phyloP scores from a whole-genome alignment of 805 yeast genomes.

The Yarrowia alimentaria region DNA sequence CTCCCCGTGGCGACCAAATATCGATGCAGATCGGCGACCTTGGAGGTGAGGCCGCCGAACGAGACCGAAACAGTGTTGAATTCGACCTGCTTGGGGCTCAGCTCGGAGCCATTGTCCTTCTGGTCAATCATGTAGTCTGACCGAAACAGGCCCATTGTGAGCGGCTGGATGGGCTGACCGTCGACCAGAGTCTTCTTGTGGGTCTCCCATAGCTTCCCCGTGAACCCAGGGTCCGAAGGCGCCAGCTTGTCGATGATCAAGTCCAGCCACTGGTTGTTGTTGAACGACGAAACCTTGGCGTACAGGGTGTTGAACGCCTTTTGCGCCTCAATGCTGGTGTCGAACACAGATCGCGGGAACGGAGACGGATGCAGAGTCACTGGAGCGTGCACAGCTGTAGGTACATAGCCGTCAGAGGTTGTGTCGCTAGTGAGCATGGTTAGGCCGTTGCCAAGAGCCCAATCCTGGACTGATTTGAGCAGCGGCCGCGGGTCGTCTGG shows the following conservation, averaged over 20 bases:
- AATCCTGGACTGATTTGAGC: constrained; percentile 51
- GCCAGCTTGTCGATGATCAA: constrained; percentile 48
- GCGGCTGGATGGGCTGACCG: constrained; percentile 48
- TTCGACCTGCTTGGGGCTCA: constrained; percentile 76
- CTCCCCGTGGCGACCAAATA: constrained; percentile 46
- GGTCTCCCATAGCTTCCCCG: constrained; percentile 70
- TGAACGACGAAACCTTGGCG: constrained; percentile 50
- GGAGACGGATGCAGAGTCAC: constrained; percentile 90
- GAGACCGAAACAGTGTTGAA: constrained; percentile 95
- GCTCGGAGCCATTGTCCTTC: constrained; percentile 41
- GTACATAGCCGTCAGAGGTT: no score
- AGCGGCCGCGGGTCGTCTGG: constrained; percentile 1
- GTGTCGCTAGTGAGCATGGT: constrained; percentile 70
- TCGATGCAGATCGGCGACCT: constrained; percentile 72
- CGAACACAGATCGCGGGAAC: constrained; percentile 65
- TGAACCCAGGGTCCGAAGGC: constrained; percentile 66
- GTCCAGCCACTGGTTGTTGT: constrained; percentile 63
- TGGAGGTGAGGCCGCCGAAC: constrained; percentile 84
- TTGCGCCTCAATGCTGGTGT: constrained; percentile 66
- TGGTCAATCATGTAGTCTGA: constrained; percentile 69
- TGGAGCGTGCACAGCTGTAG: constrained; percentile 67
- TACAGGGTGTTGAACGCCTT: constrained; percentile 69
- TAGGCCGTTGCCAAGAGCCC: constrained; percentile 77
- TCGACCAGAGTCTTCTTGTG: constrained; percentile 46
- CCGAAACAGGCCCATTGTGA: constrained; percentile 81